Conservation (phyloP, 192 early-diverging fungal species). For the Pilobolus umbonatus region DNA sequence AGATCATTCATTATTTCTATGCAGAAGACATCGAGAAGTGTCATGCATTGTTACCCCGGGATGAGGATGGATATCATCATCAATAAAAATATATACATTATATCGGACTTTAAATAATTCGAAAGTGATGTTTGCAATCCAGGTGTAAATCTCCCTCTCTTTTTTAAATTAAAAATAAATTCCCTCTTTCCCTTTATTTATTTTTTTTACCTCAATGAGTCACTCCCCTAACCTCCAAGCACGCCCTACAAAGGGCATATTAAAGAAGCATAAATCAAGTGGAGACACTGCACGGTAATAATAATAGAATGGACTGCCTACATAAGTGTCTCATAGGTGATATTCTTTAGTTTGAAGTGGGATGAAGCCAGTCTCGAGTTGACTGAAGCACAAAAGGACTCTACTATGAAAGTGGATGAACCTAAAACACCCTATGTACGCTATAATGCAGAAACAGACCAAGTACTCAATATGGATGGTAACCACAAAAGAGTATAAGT, state of each 20-base stretch:
- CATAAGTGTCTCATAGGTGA: conserved; percentile 4
- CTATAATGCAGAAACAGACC: conserved; percentile 78
- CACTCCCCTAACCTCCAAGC: conserved; percentile 11
- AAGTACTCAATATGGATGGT: conserved; percentile 45
- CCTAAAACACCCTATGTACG: conserved; percentile 94
- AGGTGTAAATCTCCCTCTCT: not conserved
- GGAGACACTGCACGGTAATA: conserved; percentile 13
- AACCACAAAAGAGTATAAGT: too few species aligned
- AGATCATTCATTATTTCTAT: conserved; percentile 47
- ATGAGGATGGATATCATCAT: not conserved
- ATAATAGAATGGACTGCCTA: not conserved
- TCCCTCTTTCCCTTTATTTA: not conserved
- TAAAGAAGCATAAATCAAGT: conserved; percentile 16
- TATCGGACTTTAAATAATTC: not conserved
- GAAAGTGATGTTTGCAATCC: too few species aligned
- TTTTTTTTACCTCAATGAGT: not conserved
- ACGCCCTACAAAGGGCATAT: conserved; percentile 32
- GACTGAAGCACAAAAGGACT: conserved; percentile 84
- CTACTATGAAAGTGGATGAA: conserved; percentile 96
- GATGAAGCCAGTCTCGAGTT: conserved; percentile 90
- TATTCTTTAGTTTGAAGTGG: conserved; percentile 73
- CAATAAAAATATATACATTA: not conserved
- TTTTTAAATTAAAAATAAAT: too few species aligned
- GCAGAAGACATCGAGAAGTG: conserved; percentile 25
- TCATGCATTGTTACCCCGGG: too few species aligned